Evolutionary conservation across 2,329 filamentous ascomycete genomes (phyloP).

Genomic region (Mariannaea elegans): DNA sequence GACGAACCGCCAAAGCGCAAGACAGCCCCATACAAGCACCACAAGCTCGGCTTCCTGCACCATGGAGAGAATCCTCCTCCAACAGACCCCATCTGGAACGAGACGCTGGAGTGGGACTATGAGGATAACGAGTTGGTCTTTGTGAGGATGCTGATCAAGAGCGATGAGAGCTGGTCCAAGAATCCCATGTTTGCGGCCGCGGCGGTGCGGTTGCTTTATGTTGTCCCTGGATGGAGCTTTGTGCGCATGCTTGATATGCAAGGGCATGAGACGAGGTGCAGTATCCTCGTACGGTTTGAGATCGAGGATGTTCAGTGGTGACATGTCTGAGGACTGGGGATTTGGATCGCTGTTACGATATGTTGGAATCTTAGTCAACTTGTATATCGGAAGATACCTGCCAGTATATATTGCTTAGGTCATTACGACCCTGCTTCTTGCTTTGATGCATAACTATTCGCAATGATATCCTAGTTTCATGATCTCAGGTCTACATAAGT

Average conservation of each 20-base stretch:
- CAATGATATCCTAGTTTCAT: too few relatives aligned
- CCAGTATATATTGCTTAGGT: too few relatives aligned
- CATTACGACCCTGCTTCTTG: too few relatives aligned
- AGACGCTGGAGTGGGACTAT: constrained; percentile 73
- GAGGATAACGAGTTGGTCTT: constrained; percentile 74
- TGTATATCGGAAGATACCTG: too few relatives aligned
- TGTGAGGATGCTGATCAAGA: constrained; percentile 72
- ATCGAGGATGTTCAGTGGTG: constrained; percentile 52
- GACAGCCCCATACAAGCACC: constrained; percentile 68
- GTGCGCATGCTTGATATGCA: constrained; percentile 71
- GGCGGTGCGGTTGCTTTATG: constrained; percentile 67
- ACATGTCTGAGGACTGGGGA: not conserved
- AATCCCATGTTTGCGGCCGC: constrained; percentile 71
- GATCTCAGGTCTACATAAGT: too few relatives aligned
- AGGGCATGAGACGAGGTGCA: constrained; percentile 70
- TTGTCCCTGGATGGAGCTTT: constrained; percentile 67
- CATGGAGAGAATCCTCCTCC: constrained; percentile 64
- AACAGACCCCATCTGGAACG: constrained; percentile 72
- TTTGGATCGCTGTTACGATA: not conserved
- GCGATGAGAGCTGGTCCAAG: constrained; percentile 67
- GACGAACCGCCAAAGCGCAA: constrained; percentile 66
- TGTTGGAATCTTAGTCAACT: too few relatives aligned
- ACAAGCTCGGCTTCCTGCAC: constrained; percentile 65
- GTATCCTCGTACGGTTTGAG: constrained; percentile 69
- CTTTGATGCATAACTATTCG: too few relatives aligned